Percentiles rank a stretch among this genome's conserved stretches.
Conservation (phyloP, 2,329 filamentous ascomycete species). For the Paracamarosporium sp. region DNA sequence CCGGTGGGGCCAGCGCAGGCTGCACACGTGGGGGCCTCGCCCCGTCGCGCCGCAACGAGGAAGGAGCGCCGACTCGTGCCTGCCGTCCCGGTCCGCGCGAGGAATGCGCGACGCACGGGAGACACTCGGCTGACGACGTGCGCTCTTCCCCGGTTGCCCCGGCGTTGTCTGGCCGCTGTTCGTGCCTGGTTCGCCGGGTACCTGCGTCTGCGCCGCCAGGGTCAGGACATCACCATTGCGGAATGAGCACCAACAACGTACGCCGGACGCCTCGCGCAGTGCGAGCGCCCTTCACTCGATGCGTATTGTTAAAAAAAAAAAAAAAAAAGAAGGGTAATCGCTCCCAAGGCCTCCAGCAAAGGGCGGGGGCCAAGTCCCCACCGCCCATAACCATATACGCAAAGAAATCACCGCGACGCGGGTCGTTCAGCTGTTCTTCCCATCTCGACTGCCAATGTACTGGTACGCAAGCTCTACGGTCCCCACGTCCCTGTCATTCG, state of each 20-base stretch:
- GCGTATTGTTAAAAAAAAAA: not conserved
- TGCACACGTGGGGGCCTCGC: not conserved
- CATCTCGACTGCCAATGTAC: slow-evolving; percentile 1
- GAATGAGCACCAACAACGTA: not conserved
- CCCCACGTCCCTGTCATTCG: not conserved
- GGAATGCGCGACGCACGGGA: no score
- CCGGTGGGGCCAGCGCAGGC: not conserved
- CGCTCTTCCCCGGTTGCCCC: not conserved
- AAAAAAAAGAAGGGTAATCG: not conserved
- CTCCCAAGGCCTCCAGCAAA: not conserved
- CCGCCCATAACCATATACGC: not conserved
- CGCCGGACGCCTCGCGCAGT: not conserved
- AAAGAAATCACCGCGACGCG: not conserved
- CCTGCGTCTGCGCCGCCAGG: not conserved
- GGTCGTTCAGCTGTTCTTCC: not conserved
- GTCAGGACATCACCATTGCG: not conserved
- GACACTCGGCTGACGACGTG: not conserved
- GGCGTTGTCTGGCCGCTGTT: not conserved
- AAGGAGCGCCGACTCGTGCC: no score
- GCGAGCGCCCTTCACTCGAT: not conserved
- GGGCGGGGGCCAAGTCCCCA: no score
- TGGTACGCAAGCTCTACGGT: not conserved
- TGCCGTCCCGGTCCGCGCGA: not conserved
- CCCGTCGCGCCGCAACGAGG: not conserved
- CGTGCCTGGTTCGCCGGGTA: not conserved